Evolutionary conservation across 2,329 filamentous ascomycete species (phyloP), one percentile per base, ranked within the genome.

Genomic region (Cadophora luteo-olivacea): DNA sequence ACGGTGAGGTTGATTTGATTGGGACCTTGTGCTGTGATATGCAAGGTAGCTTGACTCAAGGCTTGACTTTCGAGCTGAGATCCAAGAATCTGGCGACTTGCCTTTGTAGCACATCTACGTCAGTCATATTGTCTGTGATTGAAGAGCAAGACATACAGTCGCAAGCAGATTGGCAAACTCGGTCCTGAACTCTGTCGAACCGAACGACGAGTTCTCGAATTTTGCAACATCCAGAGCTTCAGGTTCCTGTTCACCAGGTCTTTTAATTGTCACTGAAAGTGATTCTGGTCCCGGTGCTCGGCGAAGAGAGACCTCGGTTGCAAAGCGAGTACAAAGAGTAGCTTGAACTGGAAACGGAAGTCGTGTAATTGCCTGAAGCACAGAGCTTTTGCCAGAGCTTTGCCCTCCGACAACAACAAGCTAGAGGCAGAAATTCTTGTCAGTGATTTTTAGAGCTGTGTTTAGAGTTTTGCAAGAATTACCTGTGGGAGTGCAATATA

Each of bases 1-100:
- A 89, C 80, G 0, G 87, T 89, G 29, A 89, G 79, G n/a, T 86
- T 82, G 0, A 82, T 82, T 25, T 80, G 79, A 5, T 80, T 75
- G 33, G 70, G 71, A 11, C 70, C 70, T 24, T 64, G 49, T 55
- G 60, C 52, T 19, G 64, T 52, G 16, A 69, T 69, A 8, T 51
- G 41, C 33, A 62, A 22, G 3, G 60, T 62, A 7, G 60, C 29
- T 7, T 49, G 29, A 24, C 38, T 62, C 24, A 62, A 29, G 5
- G 24, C 24, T 11, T 25, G 22, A 16, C 9, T 54, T 16, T 36
- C 61, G 48, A 24, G 55, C 65, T 33, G 62, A 48, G 29, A 62
- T 51, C 33, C 60, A 63, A n/a, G 49, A 63, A 32, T 68, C 58
- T 6, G 61, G 38, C 9, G 62, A 48, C 24, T 64, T 22, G 45